A percentile compares a stretch with the other conserved stretches of the same genome.
phyloP scores from a whole-genome alignment of 1,139 yeast species.

The Magnusiomyces magnusii region DNA sequence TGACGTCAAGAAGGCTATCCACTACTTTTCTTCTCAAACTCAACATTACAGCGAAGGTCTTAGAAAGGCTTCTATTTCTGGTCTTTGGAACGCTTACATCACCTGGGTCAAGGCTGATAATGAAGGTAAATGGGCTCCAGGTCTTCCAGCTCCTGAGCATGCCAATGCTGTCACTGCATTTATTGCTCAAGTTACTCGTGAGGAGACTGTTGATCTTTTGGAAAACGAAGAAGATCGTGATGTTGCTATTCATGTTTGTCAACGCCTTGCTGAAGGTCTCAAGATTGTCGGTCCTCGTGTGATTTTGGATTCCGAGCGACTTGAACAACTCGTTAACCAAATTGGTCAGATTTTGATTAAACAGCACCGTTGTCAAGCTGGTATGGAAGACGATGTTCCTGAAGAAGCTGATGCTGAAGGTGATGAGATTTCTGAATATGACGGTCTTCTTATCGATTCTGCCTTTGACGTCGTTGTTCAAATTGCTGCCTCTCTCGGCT shows the following conservation, averaged over 20 bases:
- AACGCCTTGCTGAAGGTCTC: slow-evolving; percentile 63
- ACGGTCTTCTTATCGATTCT: slow-evolving; percentile 74
- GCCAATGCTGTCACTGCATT: slow-evolving; percentile 40
- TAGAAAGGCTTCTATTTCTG: slow-evolving; percentile 76
- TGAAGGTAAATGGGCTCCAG: slow-evolving; percentile 54
- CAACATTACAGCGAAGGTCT: slow-evolving; percentile 81
- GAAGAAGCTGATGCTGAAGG: slow-evolving; percentile 40
- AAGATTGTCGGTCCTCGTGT: slow-evolving; percentile 65
- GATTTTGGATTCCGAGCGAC: slow-evolving; percentile 50
- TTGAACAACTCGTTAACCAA: slow-evolving; percentile 64
- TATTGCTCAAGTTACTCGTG: slow-evolving; percentile 60
- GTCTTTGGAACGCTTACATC: slow-evolving; percentile 75
- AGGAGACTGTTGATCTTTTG: slow-evolving; percentile 52
- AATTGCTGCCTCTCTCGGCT: slow-evolving; percentile 68
- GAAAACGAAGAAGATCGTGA: slow-evolving; percentile 72
- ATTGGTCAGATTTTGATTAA: slow-evolving; percentile 66
- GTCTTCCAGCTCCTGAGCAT: slow-evolving; percentile 46
- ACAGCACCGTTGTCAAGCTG: slow-evolving; percentile 74
- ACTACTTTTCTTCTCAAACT: slow-evolving; percentile 60
- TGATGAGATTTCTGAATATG: slow-evolving; percentile 63
- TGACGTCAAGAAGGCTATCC: slow-evolving; percentile 65
- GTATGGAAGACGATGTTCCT: slow-evolving; percentile 47
- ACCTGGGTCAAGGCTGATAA: slow-evolving; percentile 49
- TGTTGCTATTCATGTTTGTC: slow-evolving; percentile 75
- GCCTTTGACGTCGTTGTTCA: slow-evolving; percentile 80